Percentiles rank a stretch among this genome's conserved stretches.
Evolutionary conservation across 2,329 filamentous ascomycete genomes (phyloP).

Genomic region (Penicillium sp.): DNA sequence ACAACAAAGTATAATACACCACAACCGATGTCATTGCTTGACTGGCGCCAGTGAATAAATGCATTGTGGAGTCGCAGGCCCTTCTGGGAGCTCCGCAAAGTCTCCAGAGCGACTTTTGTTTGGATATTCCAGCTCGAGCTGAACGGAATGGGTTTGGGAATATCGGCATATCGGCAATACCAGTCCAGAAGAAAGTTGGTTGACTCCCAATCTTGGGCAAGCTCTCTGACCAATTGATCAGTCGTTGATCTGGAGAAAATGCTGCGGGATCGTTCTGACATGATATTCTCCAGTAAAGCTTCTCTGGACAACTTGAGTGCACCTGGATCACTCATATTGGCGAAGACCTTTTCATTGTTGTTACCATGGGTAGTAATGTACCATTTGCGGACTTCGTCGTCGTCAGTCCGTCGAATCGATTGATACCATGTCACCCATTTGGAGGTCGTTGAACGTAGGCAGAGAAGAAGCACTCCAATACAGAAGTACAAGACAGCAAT

Average conservation of each 20-base stretch:
- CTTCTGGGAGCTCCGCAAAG: constrained; percentile 54
- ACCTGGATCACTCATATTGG: constrained; percentile 49
- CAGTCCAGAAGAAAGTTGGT: constrained; percentile 56
- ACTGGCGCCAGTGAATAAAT: constrained; percentile 60
- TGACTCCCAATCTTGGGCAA: constrained; percentile 53
- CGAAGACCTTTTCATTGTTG: constrained; percentile 41
- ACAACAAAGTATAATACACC: constrained; percentile 56
- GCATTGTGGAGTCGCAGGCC: constrained; percentile 57
- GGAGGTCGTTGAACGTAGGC: constrained; percentile 54
- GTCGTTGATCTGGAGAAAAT: constrained; percentile 45
- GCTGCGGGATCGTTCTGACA: constrained; percentile 44
- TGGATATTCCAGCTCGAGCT: constrained; percentile 61
- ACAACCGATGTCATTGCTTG: constrained; percentile 55
- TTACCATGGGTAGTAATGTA: constrained; percentile 36
- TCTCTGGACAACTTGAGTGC: constrained; percentile 50
- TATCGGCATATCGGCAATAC: constrained; percentile 52
- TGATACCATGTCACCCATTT: constrained; percentile 60
- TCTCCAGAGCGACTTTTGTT: constrained; percentile 55
- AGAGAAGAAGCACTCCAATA: constrained; percentile 51
- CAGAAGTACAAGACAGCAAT: constrained; percentile 56
- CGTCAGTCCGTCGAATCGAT: constrained; percentile 40
- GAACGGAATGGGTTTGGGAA: constrained; percentile 52
- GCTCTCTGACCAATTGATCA: constrained; percentile 50
- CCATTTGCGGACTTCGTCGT: constrained; percentile 42
- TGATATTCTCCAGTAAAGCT: constrained; percentile 47